Evolutionary conservation across 2,329 filamentous ascomycete genomes (phyloP).

Genomic region (Xylariaceae sp.): DNA sequence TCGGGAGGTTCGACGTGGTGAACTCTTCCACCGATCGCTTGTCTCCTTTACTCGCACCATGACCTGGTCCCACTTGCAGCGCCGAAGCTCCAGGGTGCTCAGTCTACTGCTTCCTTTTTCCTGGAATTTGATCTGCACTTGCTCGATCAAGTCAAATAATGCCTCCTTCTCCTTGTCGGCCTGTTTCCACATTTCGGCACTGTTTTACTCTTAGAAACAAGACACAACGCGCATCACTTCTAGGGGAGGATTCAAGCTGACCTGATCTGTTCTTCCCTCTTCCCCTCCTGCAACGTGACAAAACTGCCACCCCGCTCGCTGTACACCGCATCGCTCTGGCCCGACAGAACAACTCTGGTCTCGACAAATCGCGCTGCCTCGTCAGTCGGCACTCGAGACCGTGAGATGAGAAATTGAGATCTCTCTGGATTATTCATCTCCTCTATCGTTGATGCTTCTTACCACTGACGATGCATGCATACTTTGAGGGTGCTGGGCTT

Average conservation of each 20-base stretch:
- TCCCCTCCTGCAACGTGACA: conserved; percentile 6
- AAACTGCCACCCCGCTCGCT: conserved; percentile 8
- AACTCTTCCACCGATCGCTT: conserved; percentile 3
- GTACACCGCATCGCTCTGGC: not conserved
- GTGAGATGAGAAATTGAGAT: conserved; percentile 3
- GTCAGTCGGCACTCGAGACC: conserved; percentile 4
- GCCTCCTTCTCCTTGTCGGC: conserved; percentile 8
- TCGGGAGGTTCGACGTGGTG: not conserved
- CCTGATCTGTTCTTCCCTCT: conserved; percentile 8
- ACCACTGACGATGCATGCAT: too few species aligned
- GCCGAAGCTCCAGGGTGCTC: not conserved
- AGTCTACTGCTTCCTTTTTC: not conserved
- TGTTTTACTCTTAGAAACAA: not conserved
- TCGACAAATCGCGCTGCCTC: conserved; percentile 7
- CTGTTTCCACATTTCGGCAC: conserved; percentile 11
- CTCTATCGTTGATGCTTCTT: too few species aligned
- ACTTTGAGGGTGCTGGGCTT: too few species aligned
- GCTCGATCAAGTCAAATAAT: conserved; percentile 5
- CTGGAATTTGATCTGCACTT: conserved; percentile 7
- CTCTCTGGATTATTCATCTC: conserved; percentile 2
- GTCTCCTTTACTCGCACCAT: conserved; percentile 4
- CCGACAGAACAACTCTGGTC: not conserved
- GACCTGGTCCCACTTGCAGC: conserved; percentile 11
- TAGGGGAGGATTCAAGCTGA: not conserved
- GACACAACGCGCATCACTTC: not conserved